phyloP scores from a whole-genome alignment of 2,329 filamentous ascomycete genomes.

The Apiospora phragmitis region DNA sequence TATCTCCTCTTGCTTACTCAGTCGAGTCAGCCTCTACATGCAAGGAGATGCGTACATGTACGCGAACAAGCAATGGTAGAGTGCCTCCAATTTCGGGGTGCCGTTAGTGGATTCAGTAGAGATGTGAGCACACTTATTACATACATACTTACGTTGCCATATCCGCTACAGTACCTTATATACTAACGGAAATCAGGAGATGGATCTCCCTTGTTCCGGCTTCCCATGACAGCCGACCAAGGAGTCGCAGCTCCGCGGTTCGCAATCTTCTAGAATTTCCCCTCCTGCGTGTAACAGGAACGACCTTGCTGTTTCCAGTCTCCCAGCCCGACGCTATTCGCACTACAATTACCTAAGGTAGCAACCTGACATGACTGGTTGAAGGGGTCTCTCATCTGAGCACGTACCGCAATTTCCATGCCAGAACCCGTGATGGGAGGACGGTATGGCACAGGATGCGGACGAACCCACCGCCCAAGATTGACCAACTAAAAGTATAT shows the following conservation, averaged over 20 bases:
- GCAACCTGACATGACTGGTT: neutral
- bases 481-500: neutral
- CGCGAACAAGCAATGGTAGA: neutral
- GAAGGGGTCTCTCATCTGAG: neutral
- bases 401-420: neutral
- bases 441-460: neutral
- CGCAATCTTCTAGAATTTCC: slow-evolving; percentile 8
- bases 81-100: neutral
- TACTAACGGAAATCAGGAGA: neutral
- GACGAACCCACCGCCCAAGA: neutral
- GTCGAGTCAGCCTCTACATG: neutral
- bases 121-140: neutral
- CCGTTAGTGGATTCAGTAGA: slow-evolving; percentile 5
- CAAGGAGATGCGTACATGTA: neutral
- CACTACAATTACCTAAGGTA: neutral
- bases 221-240: neutral
- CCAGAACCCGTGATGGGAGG: neutral
- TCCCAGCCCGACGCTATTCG: slow-evolving; percentile 1
- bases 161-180: neutral
- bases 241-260: neutral
- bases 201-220: neutral
- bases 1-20: neutral
- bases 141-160: neutral
- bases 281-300: neutral
- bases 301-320: neutral